Base-by-base conservation (phyloP, 129 eudicot genomes). In the Deinandra increscens region DNA sequence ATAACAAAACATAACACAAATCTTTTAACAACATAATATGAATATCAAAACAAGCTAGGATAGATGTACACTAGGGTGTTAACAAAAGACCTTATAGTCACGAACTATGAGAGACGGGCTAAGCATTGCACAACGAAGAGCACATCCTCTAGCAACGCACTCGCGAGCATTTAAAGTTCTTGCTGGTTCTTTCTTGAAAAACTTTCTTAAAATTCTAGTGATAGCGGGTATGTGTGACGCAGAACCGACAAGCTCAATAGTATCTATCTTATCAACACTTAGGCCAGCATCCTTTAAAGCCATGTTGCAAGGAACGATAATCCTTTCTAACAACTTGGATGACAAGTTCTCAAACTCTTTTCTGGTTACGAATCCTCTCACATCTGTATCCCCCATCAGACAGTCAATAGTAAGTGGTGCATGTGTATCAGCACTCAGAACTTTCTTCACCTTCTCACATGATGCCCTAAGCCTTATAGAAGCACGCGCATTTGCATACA, bases 81-180 rank as follows among this genome's bases (percentile, higher is more conserved):
- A 68, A 26, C 42, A 48, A 74, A 84, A 71, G 66, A 91, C 97
- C 96, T 91, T 82, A 29, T 86, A 91, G 11, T 88, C 93, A 45
- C 81, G 82, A 64, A 91, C 97, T 66, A 79, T 77, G 74, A 83
- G 80, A 54, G 31, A 75, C 11, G 94, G 96, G 77, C 96, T 88
- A 77, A 91, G 88, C 96, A 86, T 91, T 55, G 97, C 97, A 71
- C 91, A 91, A 45, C 82, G 89, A 50, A 91, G 81, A 33, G 89
- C 89, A 79, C 96, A 91, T 10, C 97, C 97, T 76, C 97, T 91
- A 31, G 97, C 94, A 58, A 91, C 96, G 55, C 96, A 88, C 70
- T 91, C 96, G 69, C 97, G 88, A 26, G 91, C 94, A 79, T 88
- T 88, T 33, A 88, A 26, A 12, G 87, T 80, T 60, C 97, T 75